Percentiles rank a stretch among this genome's conserved stretches.
Conservation (phyloP, 2,329 filamentous ascomycete species). For the Colletotrichum sp. region DNA sequence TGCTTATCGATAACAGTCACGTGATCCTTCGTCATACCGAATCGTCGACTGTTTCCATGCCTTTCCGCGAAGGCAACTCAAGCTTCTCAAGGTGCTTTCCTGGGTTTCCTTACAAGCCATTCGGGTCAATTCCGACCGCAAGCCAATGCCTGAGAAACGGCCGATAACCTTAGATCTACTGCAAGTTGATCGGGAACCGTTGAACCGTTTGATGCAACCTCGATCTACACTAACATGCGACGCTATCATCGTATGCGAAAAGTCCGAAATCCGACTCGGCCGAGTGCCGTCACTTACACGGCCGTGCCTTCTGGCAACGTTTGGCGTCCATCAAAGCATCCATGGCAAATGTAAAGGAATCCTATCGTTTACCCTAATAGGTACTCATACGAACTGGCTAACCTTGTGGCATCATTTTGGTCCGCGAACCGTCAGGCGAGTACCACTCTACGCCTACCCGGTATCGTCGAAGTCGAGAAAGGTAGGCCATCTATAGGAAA, state of each 20-base stretch:
- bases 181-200: background rate
- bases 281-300: background rate
- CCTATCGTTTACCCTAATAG: background rate
- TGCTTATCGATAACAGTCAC: conserved; percentile 19
- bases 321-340: background rate
- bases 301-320: background rate
- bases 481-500: background rate
- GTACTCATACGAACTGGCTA: background rate
- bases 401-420: background rate
- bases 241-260: background rate
- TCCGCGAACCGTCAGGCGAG: background rate
- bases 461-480: background rate
- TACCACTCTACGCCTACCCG: background rate
- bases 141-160: background rate
- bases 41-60: background rate
- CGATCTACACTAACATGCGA: background rate
- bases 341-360: background rate
- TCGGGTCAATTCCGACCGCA: background rate
- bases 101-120: background rate
- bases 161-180: background rate
- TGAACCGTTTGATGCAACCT: background rate
- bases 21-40: background rate
- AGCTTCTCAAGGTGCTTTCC: background rate
- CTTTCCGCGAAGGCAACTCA: background rate
- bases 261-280: background rate